phyloP scores from a whole-genome alignment of 768 basidiomycete species.

The Leccinum boreale region DNA sequence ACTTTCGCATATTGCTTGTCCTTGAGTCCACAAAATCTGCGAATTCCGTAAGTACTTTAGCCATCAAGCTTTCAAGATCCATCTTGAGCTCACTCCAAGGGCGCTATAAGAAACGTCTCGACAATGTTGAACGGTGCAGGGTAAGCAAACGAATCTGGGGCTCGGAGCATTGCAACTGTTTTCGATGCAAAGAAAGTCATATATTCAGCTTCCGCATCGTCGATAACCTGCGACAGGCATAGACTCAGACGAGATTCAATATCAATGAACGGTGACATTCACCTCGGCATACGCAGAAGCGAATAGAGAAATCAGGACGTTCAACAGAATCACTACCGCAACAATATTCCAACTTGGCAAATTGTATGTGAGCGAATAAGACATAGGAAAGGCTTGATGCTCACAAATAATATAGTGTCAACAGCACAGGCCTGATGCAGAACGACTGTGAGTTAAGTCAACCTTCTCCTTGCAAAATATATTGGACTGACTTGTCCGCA shows the following conservation, averaged over 20 bases:
- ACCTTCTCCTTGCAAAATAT: background rate
- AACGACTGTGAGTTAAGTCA: background rate
- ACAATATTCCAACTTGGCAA: slow-evolving; percentile 72
- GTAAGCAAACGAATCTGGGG: slow-evolving; percentile 78
- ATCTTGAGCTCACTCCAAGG: slow-evolving; percentile 67
- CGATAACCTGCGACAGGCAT: slow-evolving; percentile 55
- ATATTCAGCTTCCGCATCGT: slow-evolving; percentile 87
- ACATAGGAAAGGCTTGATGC: slow-evolving; percentile 19
- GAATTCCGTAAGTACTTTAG: slow-evolving; percentile 1
- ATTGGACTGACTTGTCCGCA: slow-evolving; percentile 37
- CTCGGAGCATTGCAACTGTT: slow-evolving; percentile 80
- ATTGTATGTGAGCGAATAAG: background rate
- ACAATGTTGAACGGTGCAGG: slow-evolving; percentile 92
- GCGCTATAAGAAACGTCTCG: slow-evolving; percentile 76
- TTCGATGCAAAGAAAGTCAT: slow-evolving; percentile 88
- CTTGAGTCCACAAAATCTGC: slow-evolving; percentile 46
- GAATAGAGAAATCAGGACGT: slow-evolving; percentile 94
- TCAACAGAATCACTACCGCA: slow-evolving; percentile 81
- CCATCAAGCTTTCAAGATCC: background rate
- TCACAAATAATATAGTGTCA: slow-evolving; percentile 78
- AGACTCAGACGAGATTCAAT: background rate
- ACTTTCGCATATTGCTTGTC: slow-evolving; percentile 59
- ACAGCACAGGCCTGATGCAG: slow-evolving; percentile 46
- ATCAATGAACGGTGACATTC: slow-evolving; percentile 19
- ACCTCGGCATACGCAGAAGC: slow-evolving; percentile 90